Evolutionary conservation across 2,329 filamentous ascomycete species (phyloP), one percentile per base, ranked within the genome.

Genomic region (Hypoxylon sp.): DNA sequence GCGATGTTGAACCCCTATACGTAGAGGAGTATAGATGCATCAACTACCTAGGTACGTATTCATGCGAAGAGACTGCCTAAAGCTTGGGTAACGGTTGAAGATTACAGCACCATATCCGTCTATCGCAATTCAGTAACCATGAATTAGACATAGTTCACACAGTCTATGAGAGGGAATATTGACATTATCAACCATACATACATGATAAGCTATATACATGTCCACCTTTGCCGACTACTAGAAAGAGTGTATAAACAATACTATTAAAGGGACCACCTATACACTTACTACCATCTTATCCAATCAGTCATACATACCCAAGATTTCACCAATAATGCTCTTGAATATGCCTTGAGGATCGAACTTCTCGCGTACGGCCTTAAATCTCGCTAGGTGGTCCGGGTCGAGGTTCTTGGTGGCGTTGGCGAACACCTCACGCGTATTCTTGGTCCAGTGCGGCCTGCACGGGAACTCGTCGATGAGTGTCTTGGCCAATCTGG

Each of bases 391-490:
- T 11, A 85, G 76, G 65, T 86, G 79, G 77, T 78, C 73, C 0
- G 82, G 80, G 66, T 86, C 84, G 20, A 86, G 69, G 54, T 86
- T 84, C 76, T 85, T 83, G 44, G 80, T 81, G 0, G 82, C 76
- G 50, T 81, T 79, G 55, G 78, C 72, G 57, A 85, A 82, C 7
- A 86, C 80, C 22, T 85, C 82, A 17, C 85, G 77, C 3, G 83
- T 85, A 71, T 86, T 86, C 78, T 86, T 86, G 10, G 85, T 86
- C 85, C 84, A 86, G 74, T 86, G 85, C 31, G 85, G 84, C 4
- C 85, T 79, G 72, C 82, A 84, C 0, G 84, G 83, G 68, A 86
- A 86, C 73, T 86, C 84, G 27, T 83, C 79, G 53, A 86, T 78
- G 17, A 86, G 79, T 0, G 79, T 81, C 55, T 82, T 81, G 20